phyloP scores from a whole-genome alignment of 768 basidiomycete genomes.

The Leucosporidium yakuticum region DNA sequence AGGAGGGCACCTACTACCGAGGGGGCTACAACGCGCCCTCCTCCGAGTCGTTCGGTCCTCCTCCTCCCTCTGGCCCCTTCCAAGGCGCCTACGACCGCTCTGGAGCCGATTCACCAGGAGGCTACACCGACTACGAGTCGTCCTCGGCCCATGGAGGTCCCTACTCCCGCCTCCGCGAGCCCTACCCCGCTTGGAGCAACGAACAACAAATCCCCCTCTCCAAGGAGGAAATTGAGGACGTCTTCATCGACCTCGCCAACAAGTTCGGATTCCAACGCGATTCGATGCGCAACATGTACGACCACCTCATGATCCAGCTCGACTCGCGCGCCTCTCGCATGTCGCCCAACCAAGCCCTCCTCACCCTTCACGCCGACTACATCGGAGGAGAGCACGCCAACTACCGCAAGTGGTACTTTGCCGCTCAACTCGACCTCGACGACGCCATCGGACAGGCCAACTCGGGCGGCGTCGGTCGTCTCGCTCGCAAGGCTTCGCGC shows the following conservation, averaged over 20 bases:
- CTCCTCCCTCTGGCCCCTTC: constrained; percentile 21
- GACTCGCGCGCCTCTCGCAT: constrained; percentile 95
- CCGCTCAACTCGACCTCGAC: constrained; percentile 95
- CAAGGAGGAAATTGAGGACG: constrained; percentile 98
- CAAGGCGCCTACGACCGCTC: constrained; percentile 14
- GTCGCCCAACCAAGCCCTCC: constrained; percentile 89
- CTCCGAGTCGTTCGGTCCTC: background rate
- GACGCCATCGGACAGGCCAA: constrained; percentile 93
- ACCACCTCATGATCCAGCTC: constrained; percentile 94
- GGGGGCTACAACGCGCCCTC: constrained; percentile 11
- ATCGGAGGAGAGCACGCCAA: constrained; percentile 98
- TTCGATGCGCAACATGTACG: constrained; percentile 96
- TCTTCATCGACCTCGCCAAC: constrained; percentile 92
- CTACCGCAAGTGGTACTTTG: constrained; percentile 99
- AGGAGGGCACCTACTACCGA: constrained; percentile 23
- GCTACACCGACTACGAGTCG: constrained; percentile 27
- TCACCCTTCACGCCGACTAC: constrained; percentile 96
- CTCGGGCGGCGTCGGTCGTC: constrained; percentile 59
- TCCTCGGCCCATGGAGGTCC: constrained; percentile 23
- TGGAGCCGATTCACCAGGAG: constrained; percentile 24
- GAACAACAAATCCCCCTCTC: constrained; percentile 93
- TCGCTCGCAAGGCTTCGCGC: constrained; percentile 58
- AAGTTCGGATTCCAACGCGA: constrained; percentile 98
- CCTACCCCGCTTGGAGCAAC: constrained; percentile 88
- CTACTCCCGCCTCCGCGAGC: constrained; percentile 57